Evolutionary conservation across 805 yeast species (phyloP).

Genomic region (Candida methanosorbosa): DNA sequence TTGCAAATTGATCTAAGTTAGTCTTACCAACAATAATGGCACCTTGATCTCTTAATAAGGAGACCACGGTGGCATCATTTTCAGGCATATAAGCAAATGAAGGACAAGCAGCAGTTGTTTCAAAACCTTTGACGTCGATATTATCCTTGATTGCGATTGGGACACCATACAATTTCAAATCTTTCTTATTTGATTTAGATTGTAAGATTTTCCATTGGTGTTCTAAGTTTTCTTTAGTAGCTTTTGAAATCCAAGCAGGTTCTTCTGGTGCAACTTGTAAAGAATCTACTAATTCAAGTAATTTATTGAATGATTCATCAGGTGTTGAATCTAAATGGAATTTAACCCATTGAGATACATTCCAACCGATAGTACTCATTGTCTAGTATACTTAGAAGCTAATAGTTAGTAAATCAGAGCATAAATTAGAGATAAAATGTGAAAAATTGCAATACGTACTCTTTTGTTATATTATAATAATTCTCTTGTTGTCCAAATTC

Average conservation of each 20-base stretch:
- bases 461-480: too few species aligned
- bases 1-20: conserved; percentile 93
- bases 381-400: too few species aligned
- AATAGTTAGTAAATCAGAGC: too few species aligned
- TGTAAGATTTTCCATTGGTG: conserved; percentile 78
- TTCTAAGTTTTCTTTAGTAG: conserved; percentile 47
- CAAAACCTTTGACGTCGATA: conserved; percentile 74
- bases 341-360: conserved; percentile 66
- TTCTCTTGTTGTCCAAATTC: too few species aligned
- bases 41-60: conserved; percentile 73
- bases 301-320: conserved; percentile 44
- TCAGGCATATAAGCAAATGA: conserved; percentile 62
- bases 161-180: conserved; percentile 77
- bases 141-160: conserved; percentile 94
- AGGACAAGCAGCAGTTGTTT: conserved; percentile 96
- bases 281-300: conserved; percentile 36
- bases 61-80: conserved; percentile 69
- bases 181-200: conserved; percentile 43
- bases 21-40: conserved; percentile 93
- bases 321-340: conserved; percentile 60
- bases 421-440: too few species aligned
- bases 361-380: conserved; percentile 55
- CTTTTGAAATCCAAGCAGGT: conserved; percentile 90
- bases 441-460: too few species aligned
- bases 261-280: conserved; percentile 45